Evolutionary conservation across 768 basidiomycete genomes (phyloP), one percentile per base, ranked within the genome.

Genomic region (Kwoniella sp.): DNA sequence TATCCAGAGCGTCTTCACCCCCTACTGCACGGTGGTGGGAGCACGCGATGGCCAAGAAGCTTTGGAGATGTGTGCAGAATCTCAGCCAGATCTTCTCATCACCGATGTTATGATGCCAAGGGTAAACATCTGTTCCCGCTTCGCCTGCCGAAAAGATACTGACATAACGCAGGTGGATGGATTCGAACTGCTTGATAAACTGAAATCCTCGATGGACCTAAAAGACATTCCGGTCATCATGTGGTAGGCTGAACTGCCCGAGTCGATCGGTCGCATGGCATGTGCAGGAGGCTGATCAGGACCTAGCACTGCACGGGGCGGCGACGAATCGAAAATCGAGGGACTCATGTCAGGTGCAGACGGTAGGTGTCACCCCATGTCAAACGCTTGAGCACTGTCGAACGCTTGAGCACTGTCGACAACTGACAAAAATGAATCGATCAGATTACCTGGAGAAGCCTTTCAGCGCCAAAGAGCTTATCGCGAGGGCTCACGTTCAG

Each of bases 81-180:
- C 55, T 17, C 62, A 56, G 22, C 81, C 82, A 1, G 69, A 79
- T 52, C 62, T 82, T 12, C 75, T 82, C 55, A 66, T 82, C 11
- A 71, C 76, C 11, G 82, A 81, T 63, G 72, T 79, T 20, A 78
- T 81, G 81, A 80, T 82, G 79, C 81, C 81, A n/a, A 68, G 71
- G 72, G 68, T 68, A 17, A 28, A 66, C 30, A 58, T 48, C 28
- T 15, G 17, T 63, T 23, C 25, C 66, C 13, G n/a, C n/a, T n/a
- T n/a, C 54, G 65, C 5, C 54, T 29, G 9, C 4, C 15, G 15
- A 64, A 75, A 17, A 51, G 11, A 52, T 28, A 23, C 31, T 26
- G 22, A 15, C 23, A 50, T 47, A 48, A 54, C 47, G n/a, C 34
- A 79, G 56, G 65, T 82, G 34, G 81, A 82, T 58, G 82, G 82